Evolutionary conservation across 2,329 filamentous ascomycete species (phyloP).

Genomic region (Pseudocercospora vitis): DNA sequence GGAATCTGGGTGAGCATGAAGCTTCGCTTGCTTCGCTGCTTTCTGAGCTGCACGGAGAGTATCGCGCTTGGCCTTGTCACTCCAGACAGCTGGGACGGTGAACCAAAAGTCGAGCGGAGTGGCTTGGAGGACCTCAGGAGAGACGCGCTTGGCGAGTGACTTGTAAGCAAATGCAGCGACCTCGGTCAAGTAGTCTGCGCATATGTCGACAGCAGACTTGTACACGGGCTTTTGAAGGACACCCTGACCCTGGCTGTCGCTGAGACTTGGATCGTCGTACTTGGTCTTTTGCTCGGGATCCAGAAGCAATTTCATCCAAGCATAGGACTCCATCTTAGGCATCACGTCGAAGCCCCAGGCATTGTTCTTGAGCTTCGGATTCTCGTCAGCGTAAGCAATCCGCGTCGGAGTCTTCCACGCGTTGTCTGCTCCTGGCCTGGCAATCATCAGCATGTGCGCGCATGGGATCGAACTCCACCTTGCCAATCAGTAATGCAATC

Average conservation of each 20-base stretch:
- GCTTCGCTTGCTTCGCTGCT: slow-evolving; percentile 69
- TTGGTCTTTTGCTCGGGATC: slow-evolving; percentile 9
- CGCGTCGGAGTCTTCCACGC: slow-evolving; percentile 18
- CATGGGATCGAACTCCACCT: too few relatives aligned
- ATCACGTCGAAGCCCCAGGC: slow-evolving; percentile 12
- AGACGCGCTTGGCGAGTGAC: neutral
- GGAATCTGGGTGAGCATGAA: slow-evolving; percentile 47
- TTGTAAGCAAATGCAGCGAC: slow-evolving; percentile 6
- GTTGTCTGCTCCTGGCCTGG: slow-evolving; percentile 16
- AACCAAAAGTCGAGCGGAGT: slow-evolving; percentile 75
- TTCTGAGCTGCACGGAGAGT: slow-evolving; percentile 71
- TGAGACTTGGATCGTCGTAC: slow-evolving; percentile 16
- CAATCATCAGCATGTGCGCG: too few relatives aligned
- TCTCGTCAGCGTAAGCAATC: slow-evolving; percentile 13
- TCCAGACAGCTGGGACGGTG: slow-evolving; percentile 78
- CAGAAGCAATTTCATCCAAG: slow-evolving; percentile 23
- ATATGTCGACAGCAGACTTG: slow-evolving; percentile 15
- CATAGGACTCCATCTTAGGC: slow-evolving; percentile 5
- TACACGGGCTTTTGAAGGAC: slow-evolving; percentile 3
- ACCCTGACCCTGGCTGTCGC: slow-evolving; percentile 10
- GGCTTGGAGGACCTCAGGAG: slow-evolving; percentile 37
- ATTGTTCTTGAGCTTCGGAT: neutral
- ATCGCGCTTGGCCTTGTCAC: slow-evolving; percentile 74
- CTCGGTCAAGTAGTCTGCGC: slow-evolving; percentile 18
- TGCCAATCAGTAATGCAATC: slow-evolving; percentile 18